These are phyloP conservation scores for Paecilomyces niveus DNA, from an alignment of 2,329 filamentous ascomycete genomes.

Conservation along the genomic window DNA sequence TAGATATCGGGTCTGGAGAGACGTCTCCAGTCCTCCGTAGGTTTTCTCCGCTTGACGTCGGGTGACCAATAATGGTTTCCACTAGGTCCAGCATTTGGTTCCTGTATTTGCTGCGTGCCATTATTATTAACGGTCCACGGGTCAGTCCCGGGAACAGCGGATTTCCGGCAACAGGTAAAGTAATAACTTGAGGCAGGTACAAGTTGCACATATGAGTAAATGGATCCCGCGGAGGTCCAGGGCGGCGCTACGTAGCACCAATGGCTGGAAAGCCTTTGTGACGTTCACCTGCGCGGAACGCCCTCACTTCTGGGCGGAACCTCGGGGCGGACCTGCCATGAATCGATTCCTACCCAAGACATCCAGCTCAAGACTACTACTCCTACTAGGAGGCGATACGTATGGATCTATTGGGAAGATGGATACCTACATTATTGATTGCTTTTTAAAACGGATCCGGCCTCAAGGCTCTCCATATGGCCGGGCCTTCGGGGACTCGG, in stretches of 20 bases:
- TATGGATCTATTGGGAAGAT: background rate
- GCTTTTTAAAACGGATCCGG: background rate
- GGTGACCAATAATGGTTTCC: conserved; percentile 34
- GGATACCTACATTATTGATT: background rate
- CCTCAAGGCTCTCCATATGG: background rate
- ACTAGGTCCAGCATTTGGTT: conserved; percentile 12
- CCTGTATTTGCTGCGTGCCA: background rate
- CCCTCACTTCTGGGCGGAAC: background rate
- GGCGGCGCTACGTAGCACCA: background rate
- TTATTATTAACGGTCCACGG: background rate
- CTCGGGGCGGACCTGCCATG: background rate
- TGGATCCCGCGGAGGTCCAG: background rate
- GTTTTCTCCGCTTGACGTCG: conserved; percentile 16
- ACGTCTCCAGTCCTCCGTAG: background rate
- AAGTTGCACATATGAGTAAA: background rate
- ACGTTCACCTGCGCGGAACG: background rate
- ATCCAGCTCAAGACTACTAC: background rate
- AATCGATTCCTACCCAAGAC: background rate
- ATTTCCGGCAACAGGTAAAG: background rate
- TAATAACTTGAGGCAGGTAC: background rate
- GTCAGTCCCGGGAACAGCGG: background rate
- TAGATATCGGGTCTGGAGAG: background rate
- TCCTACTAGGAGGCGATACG: background rate
- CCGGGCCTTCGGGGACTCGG: background rate
- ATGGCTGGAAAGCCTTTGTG: background rate